A percentile compares a stretch with the other conserved stretches of the same genome.
Conservation (phyloP, 108 stramenopile species). For the Pelagomonas calceolata region DNA sequence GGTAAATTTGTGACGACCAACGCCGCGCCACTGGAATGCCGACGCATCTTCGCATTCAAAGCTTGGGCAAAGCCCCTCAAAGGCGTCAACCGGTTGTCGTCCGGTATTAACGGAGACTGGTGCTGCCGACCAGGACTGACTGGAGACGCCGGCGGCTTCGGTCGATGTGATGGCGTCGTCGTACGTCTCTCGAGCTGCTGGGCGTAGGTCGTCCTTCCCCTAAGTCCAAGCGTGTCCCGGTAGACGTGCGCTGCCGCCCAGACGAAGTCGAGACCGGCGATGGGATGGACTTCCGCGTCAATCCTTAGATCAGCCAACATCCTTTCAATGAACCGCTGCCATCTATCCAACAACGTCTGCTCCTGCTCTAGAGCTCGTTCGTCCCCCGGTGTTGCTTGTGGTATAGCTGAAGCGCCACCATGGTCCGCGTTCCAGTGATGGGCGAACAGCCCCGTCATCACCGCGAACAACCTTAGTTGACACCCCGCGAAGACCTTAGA, state of each 20-base stretch:
- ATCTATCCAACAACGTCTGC: not conserved
- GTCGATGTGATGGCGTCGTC: too few relatives aligned
- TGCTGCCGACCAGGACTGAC: too few relatives aligned
- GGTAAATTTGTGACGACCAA: constrained; percentile 70
- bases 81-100: too few relatives aligned
- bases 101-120: too few relatives aligned
- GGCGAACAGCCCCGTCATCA: constrained; percentile 17
- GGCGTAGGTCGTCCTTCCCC: not conserved
- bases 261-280: not conserved
- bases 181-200: not conserved
- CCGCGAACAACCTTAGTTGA: constrained; percentile 49
- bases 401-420: not conserved
- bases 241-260: not conserved
- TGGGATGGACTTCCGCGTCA: not conserved
- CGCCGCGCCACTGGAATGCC: constrained; percentile 37
- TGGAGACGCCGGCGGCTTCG: not conserved
- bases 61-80: constrained; percentile 17
- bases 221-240: not conserved
- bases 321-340: not conserved
- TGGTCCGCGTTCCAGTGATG: not conserved
- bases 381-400: not conserved
- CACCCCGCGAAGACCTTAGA: constrained; percentile 40
- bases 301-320: not conserved
- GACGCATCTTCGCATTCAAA: constrained; percentile 44
- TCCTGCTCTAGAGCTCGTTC: not conserved